These are phyloP conservation scores for Celoporthe dispersa DNA, from an alignment of 2,329 filamentous ascomycete species.

Conservation along the genomic window DNA sequence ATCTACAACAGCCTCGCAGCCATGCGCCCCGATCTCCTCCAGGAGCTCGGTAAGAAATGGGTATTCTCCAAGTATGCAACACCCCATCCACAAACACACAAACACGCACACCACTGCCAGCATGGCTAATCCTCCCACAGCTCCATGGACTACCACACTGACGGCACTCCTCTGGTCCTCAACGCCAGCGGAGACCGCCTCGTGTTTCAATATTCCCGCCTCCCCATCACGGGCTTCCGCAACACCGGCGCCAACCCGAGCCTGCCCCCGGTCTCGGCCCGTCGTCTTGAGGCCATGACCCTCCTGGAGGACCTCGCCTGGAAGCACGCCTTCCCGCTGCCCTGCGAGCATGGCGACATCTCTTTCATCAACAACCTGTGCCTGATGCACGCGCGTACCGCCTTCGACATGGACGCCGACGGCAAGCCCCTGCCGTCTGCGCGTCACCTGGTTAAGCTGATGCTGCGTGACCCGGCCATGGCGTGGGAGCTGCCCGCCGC, in stretches of 20 bases:
- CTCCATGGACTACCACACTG: constrained; percentile 1
- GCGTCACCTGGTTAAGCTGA: not conserved
- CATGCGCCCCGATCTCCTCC: not conserved
- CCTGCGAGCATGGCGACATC: not conserved
- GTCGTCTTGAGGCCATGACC: not conserved
- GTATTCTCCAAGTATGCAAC: not conserved
- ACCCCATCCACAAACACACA: not conserved
- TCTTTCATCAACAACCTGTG: constrained; percentile 4
- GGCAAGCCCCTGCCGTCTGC: not conserved
- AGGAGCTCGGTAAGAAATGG: constrained; percentile 1
- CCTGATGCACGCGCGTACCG: constrained; percentile 1
- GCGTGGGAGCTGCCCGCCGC: not conserved
- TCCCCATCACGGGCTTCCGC: constrained; percentile 1
- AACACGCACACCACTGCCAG: not conserved
- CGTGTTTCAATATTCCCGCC: not conserved
- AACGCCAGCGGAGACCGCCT: not conserved
- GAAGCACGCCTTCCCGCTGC: not conserved
- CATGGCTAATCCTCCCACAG: not conserved
- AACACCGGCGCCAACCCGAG: not conserved
- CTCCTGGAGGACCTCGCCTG: not conserved
- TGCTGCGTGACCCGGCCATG: not conserved
- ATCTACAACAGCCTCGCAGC: not conserved
- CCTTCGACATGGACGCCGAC: not conserved
- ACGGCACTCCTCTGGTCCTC: not conserved
- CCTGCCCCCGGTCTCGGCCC: not conserved